Evolutionary conservation across 1,139 yeast genomes (phyloP).

Genomic region (Magnusiomyces suaveolens): DNA sequence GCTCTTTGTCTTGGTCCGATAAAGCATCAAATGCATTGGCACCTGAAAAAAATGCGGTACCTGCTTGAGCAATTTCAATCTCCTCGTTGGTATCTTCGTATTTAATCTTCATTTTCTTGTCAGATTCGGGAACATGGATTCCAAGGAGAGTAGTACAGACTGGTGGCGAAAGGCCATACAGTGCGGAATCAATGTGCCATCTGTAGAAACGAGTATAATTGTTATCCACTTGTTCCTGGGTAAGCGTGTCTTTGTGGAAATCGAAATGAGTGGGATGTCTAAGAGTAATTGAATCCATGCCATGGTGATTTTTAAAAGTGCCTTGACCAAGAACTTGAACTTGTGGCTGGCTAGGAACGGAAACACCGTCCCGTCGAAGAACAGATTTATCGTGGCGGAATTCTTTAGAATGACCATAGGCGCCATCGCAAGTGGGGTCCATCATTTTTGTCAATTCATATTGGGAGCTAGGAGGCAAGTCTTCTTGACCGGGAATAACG

Average conservation of each 20-base stretch:
- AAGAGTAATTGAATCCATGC: slow-evolving; percentile 58
- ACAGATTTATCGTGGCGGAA: slow-evolving; percentile 72
- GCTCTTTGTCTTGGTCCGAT: slow-evolving; percentile 57
- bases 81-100: slow-evolving; percentile 62
- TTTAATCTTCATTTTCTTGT: slow-evolving; percentile 40
- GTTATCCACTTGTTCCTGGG: slow-evolving; percentile 50
- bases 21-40: slow-evolving; percentile 60
- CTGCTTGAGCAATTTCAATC: slow-evolving; percentile 65
- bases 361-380: slow-evolving; percentile 66
- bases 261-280: slow-evolving; percentile 77
- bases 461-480: slow-evolving; percentile 62
- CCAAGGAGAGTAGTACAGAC: slow-evolving; percentile 75
- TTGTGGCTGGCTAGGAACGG: slow-evolving; percentile 75
- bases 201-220: slow-evolving; percentile 73
- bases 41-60: slow-evolving; percentile 84
- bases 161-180: slow-evolving; percentile 78
- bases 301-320: slow-evolving; percentile 51
- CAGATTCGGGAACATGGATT: slow-evolving; percentile 51
- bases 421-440: slow-evolving; percentile 62
- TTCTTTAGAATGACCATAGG: slow-evolving; percentile 78
- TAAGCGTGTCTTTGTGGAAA: slow-evolving; percentile 60
- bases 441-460: slow-evolving; percentile 62
- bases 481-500: slow-evolving; percentile 59
- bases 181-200: slow-evolving; percentile 89
- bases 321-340: slow-evolving; percentile 88